Conservation (phyloP, 805 yeast genomes). For the Metschnikowia bowlesiae region DNA sequence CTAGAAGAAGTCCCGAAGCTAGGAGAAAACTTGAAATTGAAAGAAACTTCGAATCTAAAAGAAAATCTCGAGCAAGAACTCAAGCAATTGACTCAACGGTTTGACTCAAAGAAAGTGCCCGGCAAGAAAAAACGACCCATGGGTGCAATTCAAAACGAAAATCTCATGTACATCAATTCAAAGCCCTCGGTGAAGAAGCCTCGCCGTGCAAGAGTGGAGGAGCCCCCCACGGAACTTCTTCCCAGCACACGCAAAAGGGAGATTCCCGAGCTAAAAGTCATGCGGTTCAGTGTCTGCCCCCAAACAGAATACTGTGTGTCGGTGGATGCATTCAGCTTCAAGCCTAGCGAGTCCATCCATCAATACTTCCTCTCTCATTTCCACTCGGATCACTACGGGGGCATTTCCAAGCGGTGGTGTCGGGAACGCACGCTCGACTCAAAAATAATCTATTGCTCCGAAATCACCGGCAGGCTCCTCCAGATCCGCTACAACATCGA, state of each 20-base stretch:
- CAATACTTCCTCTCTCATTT: slow-evolving; percentile 74
- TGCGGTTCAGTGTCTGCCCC: slow-evolving; percentile 34
- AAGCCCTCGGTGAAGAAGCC: slow-evolving; percentile 7
- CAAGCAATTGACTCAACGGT: not conserved
- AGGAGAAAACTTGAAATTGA: too few species aligned
- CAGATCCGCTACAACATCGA: slow-evolving; percentile 51
- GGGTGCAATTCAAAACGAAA: slow-evolving; percentile 11
- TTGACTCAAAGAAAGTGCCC: not conserved
- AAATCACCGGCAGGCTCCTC: slow-evolving; percentile 59
- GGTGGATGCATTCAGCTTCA: slow-evolving; percentile 64
- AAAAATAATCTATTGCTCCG: slow-evolving; percentile 69
- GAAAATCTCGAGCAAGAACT: too few species aligned
- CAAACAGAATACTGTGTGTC: slow-evolving; percentile 35
- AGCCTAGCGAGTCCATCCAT: slow-evolving; percentile 41
- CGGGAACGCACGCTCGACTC: slow-evolving; percentile 38
- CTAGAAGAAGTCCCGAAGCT: too few species aligned
- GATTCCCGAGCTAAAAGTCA: slow-evolving; percentile 53
- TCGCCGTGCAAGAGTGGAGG: slow-evolving; percentile 4
- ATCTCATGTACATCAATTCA: slow-evolving; percentile 8
- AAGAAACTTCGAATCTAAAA: too few species aligned
- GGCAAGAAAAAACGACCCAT: slow-evolving; percentile 3
- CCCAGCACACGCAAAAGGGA: slow-evolving; percentile 21
- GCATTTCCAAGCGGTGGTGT: slow-evolving; percentile 73
- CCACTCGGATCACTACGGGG: slow-evolving; percentile 94
- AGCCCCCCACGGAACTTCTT: slow-evolving; percentile 8